Base-by-base conservation (phyloP, 2,329 filamentous ascomycete species). In the Nothophaeocryptopus gaeumannii region DNA sequence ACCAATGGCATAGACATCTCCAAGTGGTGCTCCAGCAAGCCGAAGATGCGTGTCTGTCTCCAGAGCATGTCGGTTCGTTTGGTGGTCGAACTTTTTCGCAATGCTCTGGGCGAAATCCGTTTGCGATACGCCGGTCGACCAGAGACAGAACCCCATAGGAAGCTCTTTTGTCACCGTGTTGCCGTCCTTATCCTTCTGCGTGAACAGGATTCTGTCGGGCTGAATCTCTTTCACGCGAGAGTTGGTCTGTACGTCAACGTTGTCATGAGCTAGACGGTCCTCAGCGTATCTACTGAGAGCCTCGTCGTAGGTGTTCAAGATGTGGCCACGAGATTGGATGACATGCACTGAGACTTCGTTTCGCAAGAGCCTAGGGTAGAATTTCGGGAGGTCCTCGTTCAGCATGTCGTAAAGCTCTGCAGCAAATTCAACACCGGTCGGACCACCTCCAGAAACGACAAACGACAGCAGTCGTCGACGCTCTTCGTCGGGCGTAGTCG, bases 291-390 rank as follows among this genome's bases (percentile, higher is more conserved):
- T 84, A 9, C 91, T 96, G 1, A 99, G 79, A 0, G 89, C 86
- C 72, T 99, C 93, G 58, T 99, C 93, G 67, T 99, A 99, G 0
- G 93, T 99, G 74, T 99, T 99, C 29, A 99, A 78, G 56, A 99
- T 99, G 62, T 99, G 93, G 35, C 87, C 85, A 51, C 93, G 83
- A 63, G 89, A 95, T 67, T 99, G 93, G 55, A 99, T 96, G 39
- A 99, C 79, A 66, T 99, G 95, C 1, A 99, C 92, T 0, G 93
- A 97, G 41, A 99, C 95, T 68, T 99, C 90, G 67, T 97, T 97
- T 54, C 93, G 84, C n/a, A 99, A 73, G 29, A 99, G 82, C 55
- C 84, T 85, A 2, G 93, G 93, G 70, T 96, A 99, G 61, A 87
- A 83, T 45, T 79, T 77, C 37, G 85, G 85, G 37, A 99, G 72